These are phyloP conservation scores for Geotrichum australiense DNA, from an alignment of 1,139 yeast genomes.

Conservation along the genomic window DNA sequence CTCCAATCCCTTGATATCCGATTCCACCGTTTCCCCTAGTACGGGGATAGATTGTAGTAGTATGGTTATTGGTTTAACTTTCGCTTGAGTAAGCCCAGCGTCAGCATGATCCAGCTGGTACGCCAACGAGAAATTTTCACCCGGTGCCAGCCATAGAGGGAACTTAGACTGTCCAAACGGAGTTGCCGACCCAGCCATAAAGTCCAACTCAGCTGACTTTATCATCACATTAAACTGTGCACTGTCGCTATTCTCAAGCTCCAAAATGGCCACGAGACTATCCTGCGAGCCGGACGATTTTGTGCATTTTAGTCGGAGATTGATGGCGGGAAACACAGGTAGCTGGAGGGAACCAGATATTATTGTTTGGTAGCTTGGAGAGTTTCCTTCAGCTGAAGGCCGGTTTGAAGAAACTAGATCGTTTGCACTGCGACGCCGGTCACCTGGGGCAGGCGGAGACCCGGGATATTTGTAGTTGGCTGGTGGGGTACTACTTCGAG, in stretches of 20 bases:
- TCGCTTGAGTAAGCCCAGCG: conserved; percentile 19
- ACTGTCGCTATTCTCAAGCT: conserved; percentile 45
- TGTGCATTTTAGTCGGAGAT: conserved; percentile 51
- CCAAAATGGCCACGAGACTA: conserved; percentile 48
- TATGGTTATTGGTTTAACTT: conserved; percentile 26
- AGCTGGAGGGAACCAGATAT: conserved; percentile 21
- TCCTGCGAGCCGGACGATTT: conserved; percentile 52
- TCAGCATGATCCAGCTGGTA: conserved; percentile 27
- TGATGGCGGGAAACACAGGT: conserved; percentile 45
- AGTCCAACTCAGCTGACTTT: conserved; percentile 37
- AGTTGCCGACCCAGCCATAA: conserved; percentile 38
- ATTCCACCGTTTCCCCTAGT: conserved; percentile 23
- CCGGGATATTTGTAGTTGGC: conserved; percentile 3
- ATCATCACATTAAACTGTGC: conserved; percentile 28
- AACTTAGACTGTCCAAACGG: conserved; percentile 33
- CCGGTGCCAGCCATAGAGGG: conserved; percentile 31
- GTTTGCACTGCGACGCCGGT: conserved; percentile 1
- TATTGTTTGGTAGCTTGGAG: conserved; percentile 9
- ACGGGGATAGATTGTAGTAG: conserved; percentile 24
- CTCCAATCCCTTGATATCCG: conserved; percentile 1
- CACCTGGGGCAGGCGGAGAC: conserved; percentile 11
- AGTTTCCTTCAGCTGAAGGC: not conserved
- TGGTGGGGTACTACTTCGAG: conserved; percentile 13
- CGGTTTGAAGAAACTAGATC: conserved; percentile 9
- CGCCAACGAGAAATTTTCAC: conserved; percentile 33